Base-by-base conservation (phyloP, 2,329 filamentous ascomycete genomes). In the Scorias spongiosa region DNA sequence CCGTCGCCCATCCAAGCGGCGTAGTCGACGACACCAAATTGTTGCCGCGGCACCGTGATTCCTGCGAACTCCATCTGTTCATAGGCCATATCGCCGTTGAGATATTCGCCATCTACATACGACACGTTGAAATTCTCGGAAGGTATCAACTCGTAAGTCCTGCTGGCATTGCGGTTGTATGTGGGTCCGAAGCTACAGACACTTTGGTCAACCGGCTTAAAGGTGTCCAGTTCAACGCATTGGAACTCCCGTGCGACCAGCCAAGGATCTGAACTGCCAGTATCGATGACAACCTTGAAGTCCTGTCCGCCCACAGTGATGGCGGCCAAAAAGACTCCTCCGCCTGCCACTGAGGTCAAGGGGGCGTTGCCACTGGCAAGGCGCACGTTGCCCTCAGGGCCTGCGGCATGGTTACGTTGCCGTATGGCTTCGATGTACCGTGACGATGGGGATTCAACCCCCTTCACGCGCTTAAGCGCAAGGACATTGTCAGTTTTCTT, bases 191-290 rank as follows among this genome's bases (percentile, higher is more conserved):
- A 59, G 39, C 52, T 43, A 52, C 63, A 61, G 29, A 52, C n/a
- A 12, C 44, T 42, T 39, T 58, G 49, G 4, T 51, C 45, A 14
- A 46, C 40, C 6, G 38, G 30, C 14, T 45, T 15, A 26, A 50
- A 29, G 42, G 47, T 42, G 41, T 45, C 26, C 28, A 51, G 29
- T 36, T 55, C 49, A 41, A 47, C 45, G 47, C 57, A 58, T 32
- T 46, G 28, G 40, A 55, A 59, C 36, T 58, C 57, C 0, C 42
- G 48, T 26, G 57, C 46, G 3, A 62, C 57, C 1, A 70, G 51
- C 64, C 68, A 72, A 1, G 66, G 69, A 44, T 72, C 69, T 42
- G 62, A 65, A 44, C 65, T 68, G 10, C 68, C 69, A 2, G 67
- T 71, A 45, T 72, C 69, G 41, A 71, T 55, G 10, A 67, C 58